Base-by-base conservation (phyloP, 2,329 filamentous ascomycete genomes). In the Sclerotinia spermophila region DNA sequence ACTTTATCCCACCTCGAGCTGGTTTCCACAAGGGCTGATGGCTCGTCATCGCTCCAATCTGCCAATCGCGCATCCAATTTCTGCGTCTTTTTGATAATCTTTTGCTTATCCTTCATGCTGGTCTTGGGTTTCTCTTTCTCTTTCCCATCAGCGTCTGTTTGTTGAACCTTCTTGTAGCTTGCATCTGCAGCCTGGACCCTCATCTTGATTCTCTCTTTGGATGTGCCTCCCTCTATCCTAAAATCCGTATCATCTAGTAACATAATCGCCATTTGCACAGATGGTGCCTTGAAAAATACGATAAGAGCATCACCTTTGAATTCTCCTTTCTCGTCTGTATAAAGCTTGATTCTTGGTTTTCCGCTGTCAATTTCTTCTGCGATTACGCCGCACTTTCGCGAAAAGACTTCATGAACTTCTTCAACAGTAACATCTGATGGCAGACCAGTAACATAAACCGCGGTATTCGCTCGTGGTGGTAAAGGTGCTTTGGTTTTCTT, bases 241-340 rank as follows among this genome's bases (percentile, higher is more conserved):
- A 98, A 96, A 75, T 94, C 89, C 6, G 90, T 91, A 77, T 94
- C 92, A 80, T 96, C 92, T 19, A 93, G 85, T 77, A 96, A 85
- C 82, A 90, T 89, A 74, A 95, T 92, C 59, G 93, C 93, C 83
- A 94, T 90, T 56, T 91, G 84, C 71, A 99, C 95, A n/a, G 92
- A 96, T 79, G 97, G 94, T 0, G 94, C 92, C 76, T 96, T 93
- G 86, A 97, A 97, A 82, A 96, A 99, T 48, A 98, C 92, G 69
- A 99, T 85, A 44, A 99, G 85, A 3, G 93, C 94, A 79, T 98
- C 94, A 72, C 96, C 96, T 79, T 97, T 98, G 85, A 97, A 97
- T 24, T 89, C 87, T 30, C 94, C 96, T 1, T 90, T 82, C 1
- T 91, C 88, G 79, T 97, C 90, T 30, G 85, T 88, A 82, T 99